Percentiles rank a stretch among this genome's conserved stretches.
Conservation (phyloP, 2,329 filamentous ascomycete species). For the Alternaria ventricosa region DNA sequence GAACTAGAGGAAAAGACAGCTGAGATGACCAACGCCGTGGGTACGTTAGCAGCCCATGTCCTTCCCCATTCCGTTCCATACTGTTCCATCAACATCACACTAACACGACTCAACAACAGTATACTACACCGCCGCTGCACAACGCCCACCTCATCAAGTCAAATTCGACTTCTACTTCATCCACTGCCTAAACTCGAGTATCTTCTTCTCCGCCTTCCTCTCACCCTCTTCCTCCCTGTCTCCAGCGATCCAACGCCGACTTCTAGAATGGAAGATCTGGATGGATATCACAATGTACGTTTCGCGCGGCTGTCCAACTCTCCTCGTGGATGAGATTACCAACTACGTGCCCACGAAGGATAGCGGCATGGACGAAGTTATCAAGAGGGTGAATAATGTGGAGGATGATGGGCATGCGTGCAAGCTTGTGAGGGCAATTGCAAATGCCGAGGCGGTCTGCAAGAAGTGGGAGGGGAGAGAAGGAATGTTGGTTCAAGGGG, state of each 20-base stretch:
- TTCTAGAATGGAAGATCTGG: constrained; percentile 84
- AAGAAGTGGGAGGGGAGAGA: constrained; percentile 54
- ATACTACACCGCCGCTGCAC: constrained; percentile 67
- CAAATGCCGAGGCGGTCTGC: constrained; percentile 65
- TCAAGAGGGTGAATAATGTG: constrained; percentile 54
- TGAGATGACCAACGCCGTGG: constrained; percentile 73
- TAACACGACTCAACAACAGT: constrained; percentile 35
- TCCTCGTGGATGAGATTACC: constrained; percentile 65
- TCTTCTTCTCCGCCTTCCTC: constrained; percentile 73
- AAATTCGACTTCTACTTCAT: constrained; percentile 87
- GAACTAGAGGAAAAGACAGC: constrained; percentile 64
- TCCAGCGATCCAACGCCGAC: constrained; percentile 65
- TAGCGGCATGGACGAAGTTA: constrained; percentile 52
- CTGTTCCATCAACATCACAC: background rate
- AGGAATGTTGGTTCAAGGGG: constrained; percentile 58
- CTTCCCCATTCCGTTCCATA: background rate
- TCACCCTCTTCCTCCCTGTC: constrained; percentile 65
- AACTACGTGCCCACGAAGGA: constrained; percentile 61
- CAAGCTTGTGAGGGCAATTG: constrained; percentile 76
- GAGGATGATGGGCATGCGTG: constrained; percentile 82
- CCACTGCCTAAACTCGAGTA: constrained; percentile 77
- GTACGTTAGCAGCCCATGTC: constrained; percentile 41
- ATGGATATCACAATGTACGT: constrained; percentile 77
- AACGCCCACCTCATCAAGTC: constrained; percentile 59
- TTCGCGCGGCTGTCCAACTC: constrained; percentile 67